These are phyloP conservation scores for Plantago ovata DNA, from an alignment of 257 asterid genomes.

Conservation along the genomic window DNA sequence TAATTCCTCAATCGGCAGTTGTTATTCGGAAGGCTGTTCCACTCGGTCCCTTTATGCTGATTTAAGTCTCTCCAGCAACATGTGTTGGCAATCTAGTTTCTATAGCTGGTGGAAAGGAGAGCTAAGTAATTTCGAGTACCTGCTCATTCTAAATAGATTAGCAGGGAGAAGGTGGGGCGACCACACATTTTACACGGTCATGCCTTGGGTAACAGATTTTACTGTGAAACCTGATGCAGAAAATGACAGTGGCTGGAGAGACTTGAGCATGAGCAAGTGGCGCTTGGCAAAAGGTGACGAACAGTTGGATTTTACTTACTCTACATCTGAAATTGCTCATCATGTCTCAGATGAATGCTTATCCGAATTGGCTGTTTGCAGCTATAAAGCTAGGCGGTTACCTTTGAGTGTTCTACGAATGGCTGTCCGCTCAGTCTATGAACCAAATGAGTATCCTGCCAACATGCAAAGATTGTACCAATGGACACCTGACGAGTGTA, in stretches of 20 bases:
- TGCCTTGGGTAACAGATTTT: slow-evolving; percentile 97
- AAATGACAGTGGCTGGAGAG: slow-evolving; percentile 79
- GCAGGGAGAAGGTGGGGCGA: slow-evolving; percentile 99
- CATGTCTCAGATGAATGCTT: slow-evolving; percentile 97
- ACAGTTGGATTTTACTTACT: slow-evolving; percentile 95
- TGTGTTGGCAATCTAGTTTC: slow-evolving; percentile 71
- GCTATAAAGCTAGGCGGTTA: slow-evolving; percentile 94
- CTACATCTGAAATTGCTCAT: slow-evolving; percentile 93
- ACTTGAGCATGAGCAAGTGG: slow-evolving; percentile 95
- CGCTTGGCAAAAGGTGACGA: slow-evolving; percentile 97
- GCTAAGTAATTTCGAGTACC: slow-evolving; percentile 86
- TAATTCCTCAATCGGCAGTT: slow-evolving; percentile 25
- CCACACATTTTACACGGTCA: slow-evolving; percentile 70
- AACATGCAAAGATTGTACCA: slow-evolving; percentile 93
- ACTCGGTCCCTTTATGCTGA: slow-evolving; percentile 62
- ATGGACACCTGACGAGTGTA: slow-evolving; percentile 99
- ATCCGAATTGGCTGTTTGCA: slow-evolving; percentile 98
- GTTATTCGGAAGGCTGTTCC: slow-evolving; percentile 52
- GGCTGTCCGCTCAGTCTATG: slow-evolving; percentile 98
- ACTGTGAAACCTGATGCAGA: slow-evolving; percentile 70
- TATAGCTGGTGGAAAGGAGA: slow-evolving; percentile 89
- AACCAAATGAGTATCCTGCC: slow-evolving; percentile 97
- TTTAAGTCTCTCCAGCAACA: slow-evolving; percentile 45
- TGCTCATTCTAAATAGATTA: slow-evolving; percentile 70
- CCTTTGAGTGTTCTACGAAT: slow-evolving; percentile 73